Evolutionary conservation across 1,284 basidiomycete genomes (phyloP).

Genomic region (Anthracocystis panici-leucophaei): DNA sequence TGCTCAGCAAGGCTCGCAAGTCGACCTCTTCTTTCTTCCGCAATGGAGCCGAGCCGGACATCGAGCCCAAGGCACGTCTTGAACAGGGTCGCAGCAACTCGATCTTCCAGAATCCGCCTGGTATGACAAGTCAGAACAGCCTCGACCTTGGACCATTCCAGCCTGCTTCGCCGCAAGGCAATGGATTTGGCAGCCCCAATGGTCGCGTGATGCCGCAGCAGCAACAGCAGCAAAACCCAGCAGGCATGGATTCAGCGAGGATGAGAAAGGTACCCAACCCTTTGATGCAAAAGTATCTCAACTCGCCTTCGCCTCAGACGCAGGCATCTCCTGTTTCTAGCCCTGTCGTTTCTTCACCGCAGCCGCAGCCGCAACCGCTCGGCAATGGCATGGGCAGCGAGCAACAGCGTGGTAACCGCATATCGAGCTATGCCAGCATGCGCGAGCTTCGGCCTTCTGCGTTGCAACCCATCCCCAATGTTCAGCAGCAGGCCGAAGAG

Average conservation of each 20-base stretch:
- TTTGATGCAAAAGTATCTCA: constrained; percentile 48
- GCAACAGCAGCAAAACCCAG: constrained; percentile 11
- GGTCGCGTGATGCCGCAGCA: constrained; percentile 28
- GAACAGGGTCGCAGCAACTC: constrained; percentile 18
- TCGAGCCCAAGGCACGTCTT: constrained; percentile 17
- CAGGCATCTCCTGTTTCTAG: constrained; percentile 23
- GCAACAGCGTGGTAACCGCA: constrained; percentile 13
- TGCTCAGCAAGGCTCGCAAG: constrained; percentile 42
- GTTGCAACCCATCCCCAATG: constrained; percentile 37
- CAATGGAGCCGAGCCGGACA: constrained; percentile 28
- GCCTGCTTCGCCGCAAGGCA: constrained; percentile 34
- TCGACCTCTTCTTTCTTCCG: constrained; percentile 51
- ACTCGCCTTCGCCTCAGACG: constrained; percentile 42
- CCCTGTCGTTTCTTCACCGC: constrained; percentile 5
- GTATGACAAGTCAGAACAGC: constrained; percentile 58
- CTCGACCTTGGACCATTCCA: constrained; percentile 64
- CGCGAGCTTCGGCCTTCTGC: constrained; percentile 20
- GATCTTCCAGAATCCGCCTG: constrained; percentile 51
- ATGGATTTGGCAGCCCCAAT: constrained; percentile 20
- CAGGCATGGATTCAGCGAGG: constrained; percentile 13
- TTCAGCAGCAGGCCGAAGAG: constrained; percentile 7
- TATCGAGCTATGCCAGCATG: constrained; percentile 39
- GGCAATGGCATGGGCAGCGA: constrained; percentile 8
- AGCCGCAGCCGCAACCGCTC: constrained; percentile 4
- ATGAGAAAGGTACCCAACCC: constrained; percentile 41